Base-by-base conservation (phyloP, 1,284 basidiomycete genomes). In the Rhodotorula sp. region DNA sequence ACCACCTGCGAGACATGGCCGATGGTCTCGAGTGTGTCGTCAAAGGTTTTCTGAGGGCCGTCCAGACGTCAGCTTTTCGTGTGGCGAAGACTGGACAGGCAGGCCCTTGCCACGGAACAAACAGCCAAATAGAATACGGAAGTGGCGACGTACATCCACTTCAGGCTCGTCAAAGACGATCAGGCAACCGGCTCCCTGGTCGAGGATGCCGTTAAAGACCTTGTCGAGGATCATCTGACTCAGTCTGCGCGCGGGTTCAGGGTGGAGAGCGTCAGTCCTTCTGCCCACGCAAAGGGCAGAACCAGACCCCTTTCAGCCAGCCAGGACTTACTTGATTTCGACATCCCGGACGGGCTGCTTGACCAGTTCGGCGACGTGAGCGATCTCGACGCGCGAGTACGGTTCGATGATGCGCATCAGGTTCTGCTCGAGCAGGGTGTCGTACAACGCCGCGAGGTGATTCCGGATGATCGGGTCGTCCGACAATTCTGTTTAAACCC, bases 161-260 rank as follows among this genome's bases (percentile, higher is more conserved):
- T 90, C 88, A 0, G 87, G 86, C 79, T 92, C 84, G 69, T 97
- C 93, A 77, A 90, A 97, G 26, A 98, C 88, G 62, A 97, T 84
- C 60, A 98, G 82, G 78, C 94, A 96, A 0, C 95, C 95, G 1
- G 91, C 87, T 26, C 93, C 94, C 81, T 98, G 95, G 80, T 98
- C 95, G 30, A 99, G 84, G 6, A 98, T 94, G 10, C 95, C 95
- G 75, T 93, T 87, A 78, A 99, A 88, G 1, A 95, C 88, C 78
- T 95, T 95, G 82, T 99, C 95, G 55, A 99, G 83, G 74, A 99
- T 98, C 95, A 99, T 98, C 80, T 98, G 95, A 61, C 91, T 93
- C 62, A 99, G 82, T 79, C 91, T 94, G 74, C 51, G 42, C 15
- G 56, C 22, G 53, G 20, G 18, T 6, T 6, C 7, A 6, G 26